phyloP scores from a whole-genome alignment of 1,284 basidiomycete species.

The Ceraceosorus guamensis region DNA sequence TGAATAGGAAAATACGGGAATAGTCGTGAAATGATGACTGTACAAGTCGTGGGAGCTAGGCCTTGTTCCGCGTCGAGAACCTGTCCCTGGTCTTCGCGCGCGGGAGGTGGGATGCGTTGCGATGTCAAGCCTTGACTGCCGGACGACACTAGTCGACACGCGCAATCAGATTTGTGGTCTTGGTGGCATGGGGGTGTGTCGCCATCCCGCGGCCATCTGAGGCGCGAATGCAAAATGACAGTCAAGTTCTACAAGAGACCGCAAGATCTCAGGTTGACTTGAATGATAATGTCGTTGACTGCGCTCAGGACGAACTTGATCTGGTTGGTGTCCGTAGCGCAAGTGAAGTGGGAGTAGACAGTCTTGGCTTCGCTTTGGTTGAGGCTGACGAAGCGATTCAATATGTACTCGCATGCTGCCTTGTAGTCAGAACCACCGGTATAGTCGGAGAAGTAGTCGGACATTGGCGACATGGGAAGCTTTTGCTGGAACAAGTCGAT shows the following conservation, averaged over 20 bases:
- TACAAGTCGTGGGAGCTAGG: too few relatives aligned
- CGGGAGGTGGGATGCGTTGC: too few relatives aligned
- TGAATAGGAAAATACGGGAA: too few relatives aligned
- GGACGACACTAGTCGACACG: too few relatives aligned
- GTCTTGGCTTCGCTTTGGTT: conserved; percentile 41
- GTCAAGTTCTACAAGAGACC: conserved; percentile 3
- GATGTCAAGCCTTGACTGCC: too few relatives aligned
- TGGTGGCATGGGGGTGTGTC: too few relatives aligned
- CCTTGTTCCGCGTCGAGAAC: too few relatives aligned
- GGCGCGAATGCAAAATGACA: too few relatives aligned
- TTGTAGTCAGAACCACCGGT: conserved; percentile 37
- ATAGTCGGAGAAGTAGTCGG: conserved; percentile 73
- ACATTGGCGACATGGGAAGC: conserved; percentile 73
- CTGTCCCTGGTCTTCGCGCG: too few relatives aligned
- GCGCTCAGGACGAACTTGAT: conserved; percentile 56
- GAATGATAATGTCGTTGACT: conserved; percentile 56
- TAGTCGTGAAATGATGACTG: too few relatives aligned
- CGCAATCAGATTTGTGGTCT: too few relatives aligned
- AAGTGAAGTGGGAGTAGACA: conserved; percentile 68
- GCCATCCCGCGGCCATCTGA: too few relatives aligned
- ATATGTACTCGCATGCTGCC: conserved; percentile 43
- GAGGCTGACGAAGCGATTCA: conserved; percentile 37
- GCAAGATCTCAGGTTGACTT: conserved; percentile 9
- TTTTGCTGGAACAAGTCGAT: conserved; percentile 95
- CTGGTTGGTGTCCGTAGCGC: conserved; percentile 80